Percentiles rank a stretch among this genome's conserved stretches.
Evolutionary conservation across 148 eudicot species (phyloP).

Genomic region (Gaultheria prostrata): DNA sequence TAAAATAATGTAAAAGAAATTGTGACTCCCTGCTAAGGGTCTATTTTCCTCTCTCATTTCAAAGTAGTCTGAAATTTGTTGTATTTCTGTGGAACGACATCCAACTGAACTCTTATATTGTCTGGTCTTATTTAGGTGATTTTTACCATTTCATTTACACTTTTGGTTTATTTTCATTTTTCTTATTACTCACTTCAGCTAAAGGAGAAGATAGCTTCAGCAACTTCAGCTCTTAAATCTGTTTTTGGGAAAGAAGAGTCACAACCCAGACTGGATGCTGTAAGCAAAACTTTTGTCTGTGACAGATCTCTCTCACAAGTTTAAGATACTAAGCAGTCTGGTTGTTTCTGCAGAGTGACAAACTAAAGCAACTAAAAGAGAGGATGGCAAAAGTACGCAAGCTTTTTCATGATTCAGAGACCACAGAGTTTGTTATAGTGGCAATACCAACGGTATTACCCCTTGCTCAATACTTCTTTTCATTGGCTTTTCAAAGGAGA

Average conservation of each 20-base stretch:
- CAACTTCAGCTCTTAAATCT: constrained; percentile 82
- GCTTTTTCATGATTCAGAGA: constrained; percentile 68
- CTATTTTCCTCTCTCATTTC: background rate
- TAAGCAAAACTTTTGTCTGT: constrained; percentile 28
- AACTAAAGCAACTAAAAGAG: constrained; percentile 67
- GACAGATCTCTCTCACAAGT: background rate
- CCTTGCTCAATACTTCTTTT: background rate
- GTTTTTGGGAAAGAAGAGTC: constrained; percentile 64
- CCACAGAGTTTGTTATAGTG: constrained; percentile 87
- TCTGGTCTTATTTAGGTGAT: background rate
- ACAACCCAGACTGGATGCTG: constrained; percentile 41
- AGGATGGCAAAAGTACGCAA: constrained; percentile 82
- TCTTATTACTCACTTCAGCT: constrained; percentile 43
- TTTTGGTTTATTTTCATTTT: background rate
- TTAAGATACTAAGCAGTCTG: background rate
- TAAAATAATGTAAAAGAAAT: background rate
- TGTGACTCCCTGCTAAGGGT: background rate
- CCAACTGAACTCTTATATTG: background rate
- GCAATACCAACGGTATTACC: constrained; percentile 79
- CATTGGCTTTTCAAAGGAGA: background rate
- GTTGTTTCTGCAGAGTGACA: constrained; percentile 46
- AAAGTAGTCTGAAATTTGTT: background rate
- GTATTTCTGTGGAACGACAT: background rate
- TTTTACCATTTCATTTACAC: background rate
- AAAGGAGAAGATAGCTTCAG: constrained; percentile 70